Base-by-base conservation (phyloP, 768 basidiomycete species). In the Strobilomyces echinocephalus region DNA sequence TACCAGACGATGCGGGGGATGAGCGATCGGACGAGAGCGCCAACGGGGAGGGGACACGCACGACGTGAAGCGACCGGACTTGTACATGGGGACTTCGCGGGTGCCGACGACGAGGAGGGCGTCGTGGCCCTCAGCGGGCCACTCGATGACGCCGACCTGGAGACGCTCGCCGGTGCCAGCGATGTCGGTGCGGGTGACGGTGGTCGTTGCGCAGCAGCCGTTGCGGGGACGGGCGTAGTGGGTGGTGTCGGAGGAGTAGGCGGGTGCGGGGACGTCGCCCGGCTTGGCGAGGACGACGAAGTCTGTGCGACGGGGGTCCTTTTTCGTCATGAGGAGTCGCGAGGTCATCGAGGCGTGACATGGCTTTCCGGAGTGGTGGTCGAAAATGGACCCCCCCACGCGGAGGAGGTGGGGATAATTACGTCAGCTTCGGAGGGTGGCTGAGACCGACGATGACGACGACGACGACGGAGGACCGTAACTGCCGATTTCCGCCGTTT, bases 401-500 rank as follows among this genome's bases (percentile, higher is more conserved):
- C 34, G n/a, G 34, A 35, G 34, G 34, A 15, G 34, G 9, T 24
- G 24, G 24, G 24, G 11, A 10, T 12, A 16, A 35, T 35, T 35
- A 35, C 35, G 35, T 35, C 35, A 35, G 35, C 35, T 30, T 30
- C 30, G 30, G 30, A 30, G 30, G 30, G 30, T 30, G 30, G 30
- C 30, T 30, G 30, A 30, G 30, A 30, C 30, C 30, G 30, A 30
- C 18, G 9, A 30, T 12, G 36, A 20, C 39, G 39, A 39, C 24
- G 39, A 24, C 34, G 10, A 24, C 10, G 30, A 49, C 44, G 5
- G 31, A 33, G 11, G 45, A 53, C 1, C 20, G 44, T 4, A 0
- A 40, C 20, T 44, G 39, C 14, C 42, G 3, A 10, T 81, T 80
- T 52, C 80, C 80, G 1, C 79, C 80, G 0, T 82, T 81, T 58